phyloP scores from a whole-genome alignment of 306 rosid species.

The Quercus robur region DNA sequence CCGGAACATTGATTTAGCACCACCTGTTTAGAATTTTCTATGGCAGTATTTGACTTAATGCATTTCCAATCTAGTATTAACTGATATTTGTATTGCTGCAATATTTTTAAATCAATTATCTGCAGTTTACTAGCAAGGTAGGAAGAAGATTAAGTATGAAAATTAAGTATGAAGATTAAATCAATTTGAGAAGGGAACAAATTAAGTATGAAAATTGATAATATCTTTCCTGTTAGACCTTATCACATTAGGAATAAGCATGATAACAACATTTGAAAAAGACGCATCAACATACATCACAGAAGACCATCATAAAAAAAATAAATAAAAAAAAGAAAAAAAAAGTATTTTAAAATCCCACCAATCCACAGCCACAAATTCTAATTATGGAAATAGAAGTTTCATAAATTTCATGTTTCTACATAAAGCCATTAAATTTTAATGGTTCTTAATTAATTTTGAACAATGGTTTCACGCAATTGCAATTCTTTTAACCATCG shows the following conservation, averaged over 20 bases:
- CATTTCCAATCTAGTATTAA: background rate
- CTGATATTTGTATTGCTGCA: background rate
- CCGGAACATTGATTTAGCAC: background rate
- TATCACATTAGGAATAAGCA: background rate
- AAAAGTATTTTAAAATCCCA: too few relatives aligned
- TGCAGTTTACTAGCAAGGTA: background rate
- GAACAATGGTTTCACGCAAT: background rate
- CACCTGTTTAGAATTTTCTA: background rate
- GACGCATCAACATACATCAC: background rate
- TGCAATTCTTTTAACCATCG: too few relatives aligned
- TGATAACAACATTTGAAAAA: background rate
- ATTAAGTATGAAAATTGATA: background rate
- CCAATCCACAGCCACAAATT: background rate
- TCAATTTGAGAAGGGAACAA: background rate
- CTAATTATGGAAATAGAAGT: background rate
- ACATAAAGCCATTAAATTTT: background rate
- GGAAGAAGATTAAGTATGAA: background rate
- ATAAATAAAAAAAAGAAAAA: too few relatives aligned
- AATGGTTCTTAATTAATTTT: background rate
- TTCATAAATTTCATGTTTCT: background rate
- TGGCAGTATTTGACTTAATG: background rate
- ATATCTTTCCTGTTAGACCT: background rate
- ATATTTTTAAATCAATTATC: background rate
- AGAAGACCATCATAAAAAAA: background rate
- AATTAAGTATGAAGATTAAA: too few relatives aligned